Evolutionary conservation across 495 filamentous ascomycete genomes (phyloP).

Genomic region (Bryoglossum gracile): DNA sequence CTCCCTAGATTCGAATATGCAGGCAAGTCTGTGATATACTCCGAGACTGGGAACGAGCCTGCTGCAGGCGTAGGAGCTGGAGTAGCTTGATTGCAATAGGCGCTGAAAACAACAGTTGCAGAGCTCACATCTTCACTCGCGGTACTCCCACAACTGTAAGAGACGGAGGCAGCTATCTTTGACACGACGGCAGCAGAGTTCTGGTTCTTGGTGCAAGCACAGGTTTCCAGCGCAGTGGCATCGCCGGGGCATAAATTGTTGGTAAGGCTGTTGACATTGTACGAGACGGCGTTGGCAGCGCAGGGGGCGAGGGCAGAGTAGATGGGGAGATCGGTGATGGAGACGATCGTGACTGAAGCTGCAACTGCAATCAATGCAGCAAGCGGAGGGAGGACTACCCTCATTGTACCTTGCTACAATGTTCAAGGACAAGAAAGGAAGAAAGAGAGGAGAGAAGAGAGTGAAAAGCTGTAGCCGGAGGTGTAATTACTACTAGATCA

Average conservation of each 20-base stretch:
- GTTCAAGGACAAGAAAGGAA: neutral
- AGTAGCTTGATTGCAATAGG: constrained; percentile 39
- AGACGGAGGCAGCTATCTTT: constrained; percentile 31
- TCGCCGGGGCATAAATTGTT: constrained; percentile 32
- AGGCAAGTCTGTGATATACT: constrained; percentile 41
- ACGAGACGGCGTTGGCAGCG: constrained; percentile 34
- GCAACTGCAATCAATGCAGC: neutral
- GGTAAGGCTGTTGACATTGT: constrained; percentile 35
- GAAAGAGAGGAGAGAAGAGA: neutral
- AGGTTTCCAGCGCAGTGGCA: constrained; percentile 36
- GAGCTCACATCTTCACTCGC: constrained; percentile 40
- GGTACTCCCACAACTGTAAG: constrained; percentile 33
- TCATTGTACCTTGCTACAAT: no score
- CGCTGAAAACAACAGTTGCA: constrained; percentile 34
- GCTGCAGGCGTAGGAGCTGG: constrained; percentile 29
- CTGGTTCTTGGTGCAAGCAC: constrained; percentile 42
- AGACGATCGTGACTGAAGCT: neutral
- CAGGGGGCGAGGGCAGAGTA: constrained; percentile 32
- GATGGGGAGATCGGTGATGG: constrained; percentile 10
- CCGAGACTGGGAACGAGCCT: constrained; percentile 32
- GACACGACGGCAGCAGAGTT: constrained; percentile 23
- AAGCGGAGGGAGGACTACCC: neutral
- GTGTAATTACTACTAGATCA: no score
- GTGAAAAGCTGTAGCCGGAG: no score
- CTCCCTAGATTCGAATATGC: constrained; percentile 35